Base-by-base conservation (phyloP, 1,139 yeast genomes). In the Yamadazyma membranifaciens region DNA sequence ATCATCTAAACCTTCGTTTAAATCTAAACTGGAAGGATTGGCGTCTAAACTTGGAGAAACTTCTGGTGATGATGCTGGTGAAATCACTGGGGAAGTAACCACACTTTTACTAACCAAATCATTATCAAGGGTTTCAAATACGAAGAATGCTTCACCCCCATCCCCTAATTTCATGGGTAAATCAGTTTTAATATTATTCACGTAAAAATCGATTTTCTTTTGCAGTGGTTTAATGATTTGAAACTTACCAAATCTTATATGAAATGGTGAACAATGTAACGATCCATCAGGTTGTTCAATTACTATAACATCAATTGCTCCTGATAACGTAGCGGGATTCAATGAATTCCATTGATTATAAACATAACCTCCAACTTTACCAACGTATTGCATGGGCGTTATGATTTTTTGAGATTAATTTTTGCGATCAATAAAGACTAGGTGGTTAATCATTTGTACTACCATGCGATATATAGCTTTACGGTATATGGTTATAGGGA, bases 71-170 rank as follows among this genome's bases (percentile, higher is more conserved):
- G 80, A 73, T 1, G 79, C 67, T 0, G 97, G 95, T 31, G 96
- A 86, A 22, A 88, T 68, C 31, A 92, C 95, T 0, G 99, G 99
- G 0, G 97, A 88, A 0, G 98, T 89, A 50, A 88, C 77, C 46
- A 88, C 75, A 47, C 87, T 85, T 43, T 75, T 72, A 1, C 96
- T 95, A 13, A 91, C 84, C 26, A 60, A 52, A 38, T 77, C 76
- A 37, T 63, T 63, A 41, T 75, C 73, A 31, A 76, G 77, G 2
- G 97, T 87, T 56, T 91, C 96, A 65, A 92, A 91, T 37, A 92
- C 98, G 58, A 92, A 92, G 60, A 89, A 91, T 0, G 98, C 98
- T 62, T 92, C 99, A 20, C 99, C 99, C 3, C 95, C 96, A 46
- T 92, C 98, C 10, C 97, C 96, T 38, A 92, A 67, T 62, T 92